phyloP scores from a whole-genome alignment of 306 rosid genomes.

The Gillenia trifoliata region DNA sequence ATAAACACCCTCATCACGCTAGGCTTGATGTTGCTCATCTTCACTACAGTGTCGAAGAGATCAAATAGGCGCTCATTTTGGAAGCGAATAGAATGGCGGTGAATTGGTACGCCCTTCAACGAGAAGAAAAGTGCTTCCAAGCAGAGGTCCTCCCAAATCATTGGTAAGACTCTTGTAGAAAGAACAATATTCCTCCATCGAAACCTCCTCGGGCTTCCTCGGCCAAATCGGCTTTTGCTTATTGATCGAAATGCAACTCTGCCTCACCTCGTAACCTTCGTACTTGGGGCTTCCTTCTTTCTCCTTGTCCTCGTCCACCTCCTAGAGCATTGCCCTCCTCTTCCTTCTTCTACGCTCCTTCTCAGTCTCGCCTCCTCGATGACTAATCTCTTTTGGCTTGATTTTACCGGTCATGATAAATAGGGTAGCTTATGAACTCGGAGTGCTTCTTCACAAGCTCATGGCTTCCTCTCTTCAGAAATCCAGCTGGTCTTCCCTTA shows the following conservation, averaged over 20 bases:
- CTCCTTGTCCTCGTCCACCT: slow-evolving; percentile 26
- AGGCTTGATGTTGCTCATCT: slow-evolving; percentile 28
- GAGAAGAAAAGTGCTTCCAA: slow-evolving; percentile 30
- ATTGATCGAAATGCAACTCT: slow-evolving; percentile 27
- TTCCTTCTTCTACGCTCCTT: slow-evolving; percentile 12
- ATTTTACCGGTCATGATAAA: slow-evolving; percentile 23
- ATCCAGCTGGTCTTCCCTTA: slow-evolving; percentile 30
- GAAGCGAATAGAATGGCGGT: slow-evolving; percentile 24
- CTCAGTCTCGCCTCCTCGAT: slow-evolving; percentile 16
- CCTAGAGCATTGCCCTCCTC: slow-evolving; percentile 29
- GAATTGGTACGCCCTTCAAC: slow-evolving; percentile 35
- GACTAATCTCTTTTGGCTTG: slow-evolving; percentile 29
- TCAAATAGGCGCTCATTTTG: slow-evolving; percentile 23
- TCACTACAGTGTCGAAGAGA: slow-evolving; percentile 29
- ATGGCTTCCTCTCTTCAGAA: slow-evolving; percentile 31
- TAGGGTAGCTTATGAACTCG: slow-evolving; percentile 31
- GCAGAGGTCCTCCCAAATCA: slow-evolving; percentile 31
- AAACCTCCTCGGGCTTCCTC: slow-evolving; percentile 26
- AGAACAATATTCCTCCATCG: slow-evolving; percentile 22
- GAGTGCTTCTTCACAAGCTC: slow-evolving; percentile 37
- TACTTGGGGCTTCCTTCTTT: slow-evolving; percentile 24
- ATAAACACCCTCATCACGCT: slow-evolving; percentile 32
- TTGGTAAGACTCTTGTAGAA: slow-evolving; percentile 35
- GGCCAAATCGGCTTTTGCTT: slow-evolving; percentile 36
- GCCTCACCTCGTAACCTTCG: slow-evolving; percentile 22